Conservation (phyloP, 495 filamentous ascomycete species). For the Aspergillus asperescens region DNA sequence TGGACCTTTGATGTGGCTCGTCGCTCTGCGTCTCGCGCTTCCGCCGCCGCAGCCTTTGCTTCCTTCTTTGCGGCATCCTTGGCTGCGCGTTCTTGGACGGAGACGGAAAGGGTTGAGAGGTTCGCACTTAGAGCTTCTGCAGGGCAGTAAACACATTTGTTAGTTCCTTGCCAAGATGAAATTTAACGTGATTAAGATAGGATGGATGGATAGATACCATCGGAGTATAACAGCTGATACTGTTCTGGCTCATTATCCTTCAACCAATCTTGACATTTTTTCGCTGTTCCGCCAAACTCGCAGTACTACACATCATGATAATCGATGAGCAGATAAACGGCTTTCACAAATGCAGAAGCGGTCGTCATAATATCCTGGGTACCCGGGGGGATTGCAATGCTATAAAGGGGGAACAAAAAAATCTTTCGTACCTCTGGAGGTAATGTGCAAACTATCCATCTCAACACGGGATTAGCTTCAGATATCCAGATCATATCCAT, state of each 20-base stretch:
- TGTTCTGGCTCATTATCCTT: slow-evolving; percentile 65
- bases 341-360: neutral
- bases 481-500: neutral
- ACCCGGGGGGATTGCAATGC: neutral
- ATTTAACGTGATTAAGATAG: too few relatives aligned
- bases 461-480: neutral
- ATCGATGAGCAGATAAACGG: neutral
- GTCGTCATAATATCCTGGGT: neutral
- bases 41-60: slow-evolving; percentile 79
- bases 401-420: neutral
- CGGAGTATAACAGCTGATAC: slow-evolving; percentile 75
- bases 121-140: slow-evolving; percentile 76
- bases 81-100: slow-evolving; percentile 84
- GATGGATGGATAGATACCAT: slow-evolving; percentile 48
- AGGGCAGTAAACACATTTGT: neutral
- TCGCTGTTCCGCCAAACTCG: slow-evolving; percentile 96
- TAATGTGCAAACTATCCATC: slow-evolving; percentile 71
- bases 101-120: slow-evolving; percentile 76
- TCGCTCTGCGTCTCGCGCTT: slow-evolving; percentile 70
- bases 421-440: slow-evolving; percentile 76
- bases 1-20: slow-evolving; percentile 74
- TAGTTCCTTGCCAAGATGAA: neutral
- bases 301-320: slow-evolving; percentile 66
- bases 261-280: slow-evolving; percentile 96
- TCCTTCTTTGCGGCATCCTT: slow-evolving; percentile 95